phyloP scores from a whole-genome alignment of 495 filamentous ascomycete genomes.

The Podospora fimiseda region DNA sequence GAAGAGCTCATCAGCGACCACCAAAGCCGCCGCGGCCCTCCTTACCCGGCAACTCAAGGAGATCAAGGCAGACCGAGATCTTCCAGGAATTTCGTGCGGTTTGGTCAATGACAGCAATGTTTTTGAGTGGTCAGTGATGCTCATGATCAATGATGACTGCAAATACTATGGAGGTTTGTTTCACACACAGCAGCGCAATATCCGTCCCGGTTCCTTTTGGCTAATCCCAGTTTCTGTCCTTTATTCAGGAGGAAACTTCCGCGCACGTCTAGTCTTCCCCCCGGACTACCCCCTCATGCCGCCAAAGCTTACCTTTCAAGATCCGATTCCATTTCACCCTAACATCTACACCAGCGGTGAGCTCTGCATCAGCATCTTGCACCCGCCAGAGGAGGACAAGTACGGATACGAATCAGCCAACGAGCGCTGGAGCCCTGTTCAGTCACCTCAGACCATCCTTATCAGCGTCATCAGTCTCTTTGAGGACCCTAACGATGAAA shows the following conservation, averaged over 20 bases:
- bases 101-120: constrained; percentile 78
- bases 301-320: constrained; percentile 85
- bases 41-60: constrained; percentile 81
- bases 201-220: neutral
- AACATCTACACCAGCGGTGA: constrained; percentile 89
- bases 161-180: constrained; percentile 80
- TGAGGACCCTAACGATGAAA: constrained; percentile 88
- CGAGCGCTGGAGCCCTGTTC: constrained; percentile 95
- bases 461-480: constrained; percentile 91
- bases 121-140: constrained; percentile 99
- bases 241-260: constrained; percentile 74
- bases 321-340: constrained; percentile 81
- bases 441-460: constrained; percentile 92
- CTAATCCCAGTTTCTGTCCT: neutral
- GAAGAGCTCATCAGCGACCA: constrained; percentile 24
- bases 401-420: constrained; percentile 90
- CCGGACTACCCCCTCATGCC: constrained; percentile 81
- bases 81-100: constrained; percentile 90
- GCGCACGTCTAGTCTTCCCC: constrained; percentile 72
- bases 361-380: constrained; percentile 95
- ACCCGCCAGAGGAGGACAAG: constrained; percentile 92
- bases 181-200: neutral
- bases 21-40: constrained; percentile 58
- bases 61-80: constrained; percentile 86
- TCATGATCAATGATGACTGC: constrained; percentile 96